Evolutionary conservation across 176 grass and related monocot species (phyloP).

Genomic region (Rhynchospora pubera): DNA sequence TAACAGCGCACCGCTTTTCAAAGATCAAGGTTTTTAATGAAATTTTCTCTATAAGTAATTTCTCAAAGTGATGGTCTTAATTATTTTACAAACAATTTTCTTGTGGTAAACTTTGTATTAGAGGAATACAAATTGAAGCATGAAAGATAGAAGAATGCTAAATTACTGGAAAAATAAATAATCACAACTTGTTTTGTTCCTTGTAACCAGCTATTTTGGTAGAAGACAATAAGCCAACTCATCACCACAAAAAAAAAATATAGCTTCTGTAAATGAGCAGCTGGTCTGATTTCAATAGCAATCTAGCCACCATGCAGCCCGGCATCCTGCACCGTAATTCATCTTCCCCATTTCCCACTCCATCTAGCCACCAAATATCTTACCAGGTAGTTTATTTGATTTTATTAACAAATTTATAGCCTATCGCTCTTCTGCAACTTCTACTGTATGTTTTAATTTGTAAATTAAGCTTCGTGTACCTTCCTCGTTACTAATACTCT

Average conservation of each 20-base stretch:
- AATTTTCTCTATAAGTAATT: not conserved
- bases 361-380: not conserved
- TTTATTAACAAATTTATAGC: not conserved
- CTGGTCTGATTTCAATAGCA: not conserved
- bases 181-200: not conserved
- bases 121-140: not conserved
- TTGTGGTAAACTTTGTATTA: not conserved
- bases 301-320: slow-evolving; percentile 8
- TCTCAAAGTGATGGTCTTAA: not conserved
- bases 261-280: not conserved
- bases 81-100: not conserved
- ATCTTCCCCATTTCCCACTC: slow-evolving; percentile 1
- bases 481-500: not conserved
- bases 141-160: not conserved
- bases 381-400: not conserved
- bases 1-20: not conserved
- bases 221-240: not conserved
- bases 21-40: not conserved
- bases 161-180: not conserved
- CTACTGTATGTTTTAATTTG: not conserved
- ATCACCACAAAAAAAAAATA: not conserved
- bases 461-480: not conserved
- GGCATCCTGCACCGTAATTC: slow-evolving; percentile 4
- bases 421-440: not conserved
- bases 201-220: not conserved